phyloP scores from a whole-genome alignment of 768 basidiomycete species.

The Psilocybe cyanescens region DNA sequence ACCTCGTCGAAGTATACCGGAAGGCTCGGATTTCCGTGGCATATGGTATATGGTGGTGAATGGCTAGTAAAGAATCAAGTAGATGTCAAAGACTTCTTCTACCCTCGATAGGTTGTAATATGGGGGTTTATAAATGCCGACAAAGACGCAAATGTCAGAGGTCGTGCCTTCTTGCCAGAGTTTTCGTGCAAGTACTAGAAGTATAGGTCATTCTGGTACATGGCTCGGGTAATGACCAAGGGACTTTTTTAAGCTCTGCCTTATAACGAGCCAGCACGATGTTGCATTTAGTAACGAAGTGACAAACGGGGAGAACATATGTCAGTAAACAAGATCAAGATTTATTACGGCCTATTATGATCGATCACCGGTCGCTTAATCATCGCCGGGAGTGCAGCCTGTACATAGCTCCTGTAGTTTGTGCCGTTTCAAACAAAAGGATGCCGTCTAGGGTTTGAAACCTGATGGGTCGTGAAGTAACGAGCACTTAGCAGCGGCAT shows the following conservation, averaged over 20 bases:
- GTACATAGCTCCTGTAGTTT: neutral
- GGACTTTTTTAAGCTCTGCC: neutral
- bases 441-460: slow-evolving; percentile 2
- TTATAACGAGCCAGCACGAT: slow-evolving; percentile 6
- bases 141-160: slow-evolving; percentile 11
- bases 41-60: slow-evolving; percentile 21
- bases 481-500: neutral
- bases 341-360: slow-evolving; percentile 1
- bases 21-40: slow-evolving; percentile 26
- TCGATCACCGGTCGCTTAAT: slow-evolving; percentile 10
- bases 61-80: slow-evolving; percentile 6
- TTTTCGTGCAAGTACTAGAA: slow-evolving; percentile 23
- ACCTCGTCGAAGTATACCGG: slow-evolving; percentile 39
- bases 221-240: slow-evolving; percentile 8
- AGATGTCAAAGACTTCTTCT: slow-evolving; percentile 11
- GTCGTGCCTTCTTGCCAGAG: neutral
- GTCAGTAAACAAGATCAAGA: slow-evolving; percentile 6
- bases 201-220: slow-evolving; percentile 13
- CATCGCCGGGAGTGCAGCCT: neutral
- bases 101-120: neutral
- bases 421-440: slow-evolving; percentile 7
- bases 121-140: slow-evolving; percentile 15
- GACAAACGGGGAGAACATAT: slow-evolving; percentile 6
- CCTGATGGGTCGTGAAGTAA: slow-evolving; percentile 3
- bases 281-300: slow-evolving; percentile 1